Percentiles rank a stretch among this genome's conserved stretches.
Conservation (phyloP, 352 stramenopile genomes). For the Pythium volutum region DNA sequence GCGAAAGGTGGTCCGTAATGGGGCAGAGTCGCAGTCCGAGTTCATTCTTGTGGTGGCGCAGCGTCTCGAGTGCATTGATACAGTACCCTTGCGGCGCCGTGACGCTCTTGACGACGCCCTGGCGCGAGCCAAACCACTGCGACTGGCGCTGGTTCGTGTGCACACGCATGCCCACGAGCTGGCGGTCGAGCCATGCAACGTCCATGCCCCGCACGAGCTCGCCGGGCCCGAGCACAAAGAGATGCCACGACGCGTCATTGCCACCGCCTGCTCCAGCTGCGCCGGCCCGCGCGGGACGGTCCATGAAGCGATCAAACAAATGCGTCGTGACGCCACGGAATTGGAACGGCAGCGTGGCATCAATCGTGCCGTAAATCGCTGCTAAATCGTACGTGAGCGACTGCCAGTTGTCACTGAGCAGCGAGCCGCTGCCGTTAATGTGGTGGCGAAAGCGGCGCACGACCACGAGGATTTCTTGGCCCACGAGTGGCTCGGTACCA, state of each 20-base stretch:
- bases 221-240: slow-evolving; percentile 24
- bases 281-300: neutral
- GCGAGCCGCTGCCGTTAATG: slow-evolving; percentile 23
- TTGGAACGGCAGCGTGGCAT: neutral
- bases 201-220: slow-evolving; percentile 25
- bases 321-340: slow-evolving; percentile 17
- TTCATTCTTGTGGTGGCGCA: slow-evolving; percentile 1
- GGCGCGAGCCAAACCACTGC: slow-evolving; percentile 29
- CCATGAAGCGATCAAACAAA: slow-evolving; percentile 23
- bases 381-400: slow-evolving; percentile 26
- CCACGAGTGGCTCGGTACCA: slow-evolving; percentile 25
- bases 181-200: slow-evolving; percentile 15
- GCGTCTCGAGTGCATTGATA: slow-evolving; percentile 23
- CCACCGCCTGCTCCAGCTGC: neutral
- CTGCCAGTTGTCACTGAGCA: slow-evolving; percentile 23
- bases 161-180: slow-evolving; percentile 24
- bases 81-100: slow-evolving; percentile 28
- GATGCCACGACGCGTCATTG: slow-evolving; percentile 17
- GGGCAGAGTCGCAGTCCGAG: slow-evolving; percentile 24
- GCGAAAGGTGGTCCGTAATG: slow-evolving; percentile 15
- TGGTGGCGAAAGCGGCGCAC: slow-evolving; percentile 25
- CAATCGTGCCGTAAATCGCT: slow-evolving; percentile 16
- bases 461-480: slow-evolving; percentile 23
- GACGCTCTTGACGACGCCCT: slow-evolving; percentile 26
- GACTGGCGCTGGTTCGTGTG: slow-evolving; percentile 35